Base-by-base conservation (phyloP, 75 land plant genomes). In the Pinus albicaulis region DNA sequence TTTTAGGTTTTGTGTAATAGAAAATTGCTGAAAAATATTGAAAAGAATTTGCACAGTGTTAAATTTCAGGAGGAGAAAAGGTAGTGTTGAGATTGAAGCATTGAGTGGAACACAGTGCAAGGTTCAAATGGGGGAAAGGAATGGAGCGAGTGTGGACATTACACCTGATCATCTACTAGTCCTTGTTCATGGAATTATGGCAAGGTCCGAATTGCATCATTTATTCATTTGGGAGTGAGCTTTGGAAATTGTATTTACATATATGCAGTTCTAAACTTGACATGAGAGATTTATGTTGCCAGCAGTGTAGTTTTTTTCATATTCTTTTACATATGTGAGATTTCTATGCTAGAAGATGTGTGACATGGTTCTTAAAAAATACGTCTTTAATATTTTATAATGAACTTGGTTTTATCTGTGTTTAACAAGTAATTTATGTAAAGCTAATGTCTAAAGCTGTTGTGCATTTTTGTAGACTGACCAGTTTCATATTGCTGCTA, bases 151-250 rank as follows among this genome's bases (percentile, higher is more conserved):
- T 55, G 38, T 36, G 57, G 79, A 73, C 34, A 36, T 76, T 74
- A 58, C 73, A 59, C 92, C 94, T 64, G 90, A 90, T 72, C 98
- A 95, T 82, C 90, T 95, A 24, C 85, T 95, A 72, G 96, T 95
- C n/a, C 95, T 95, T 81, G 98, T 92, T 71, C 98, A 95, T 77
- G 98, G 98, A 60, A 92, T 95, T 75, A 36, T 93, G 58, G 91
- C 90, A 48, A 89, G 98, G 95, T 92, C 25, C 22, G 31, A 86
- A 83, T 14, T 57, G 24, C 55, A 11, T 78, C 17, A 72, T 38
- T 61, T 58, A 23, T 59, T 17, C 1, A 64, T 58, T 75, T 59
- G 36, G 34, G 16, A 8, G 1, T 34, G 3, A 19, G 57, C 20
- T 65, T 34, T 63, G 4, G n/a, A 75, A 59, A 65, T 60, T 36